Evolutionary conservation across 164 flowering plant species (phyloP), one percentile per base, ranked within the genome.

Genomic region (Magnolia sinica): DNA sequence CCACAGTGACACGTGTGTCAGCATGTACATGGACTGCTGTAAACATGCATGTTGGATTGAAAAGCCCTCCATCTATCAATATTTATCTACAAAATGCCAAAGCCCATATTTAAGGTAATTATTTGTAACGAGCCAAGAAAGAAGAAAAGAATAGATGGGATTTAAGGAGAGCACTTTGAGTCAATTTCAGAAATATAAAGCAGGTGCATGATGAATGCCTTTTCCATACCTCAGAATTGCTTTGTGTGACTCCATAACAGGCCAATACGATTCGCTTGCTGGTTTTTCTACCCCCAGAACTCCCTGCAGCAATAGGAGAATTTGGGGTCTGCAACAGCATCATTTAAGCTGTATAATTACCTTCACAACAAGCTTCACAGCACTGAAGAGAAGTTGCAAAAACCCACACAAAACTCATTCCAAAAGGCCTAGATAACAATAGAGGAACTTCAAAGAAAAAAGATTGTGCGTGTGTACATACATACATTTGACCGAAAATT

Each of bases 241-340:
- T 81, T 77, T 86, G 82, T 49, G 84, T 73, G 73, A 85, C 82
- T 78, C 93, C 98, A 79, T 90, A 88, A 79, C 89, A 93, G 61
- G 87, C 93, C 68, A 96, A 93, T 83, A 96, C 82, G 65, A 96
- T 88, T 71, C 89, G 84, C 77, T 79, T 87, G 73, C 86, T 83
- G 61, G 92, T 23, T 86, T 92, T 93, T 79, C 97, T 89, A 74
- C 98, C 98, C 27, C 71, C 98, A 61, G 95, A 91, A 78, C 85
- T 88, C 70, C 89, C 89, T 81, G 77, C 72, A 70, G 89, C 90
- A 75, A 92, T 73, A 76, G 98, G 98, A 75, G 98, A 92, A 73
- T 82, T 83, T 74, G 99, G 98, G 31, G 97, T 96, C 99, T 96
- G 91, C 91, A 88, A 22, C 13, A 58, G 63, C 59, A 80, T 61